Percentiles rank a stretch among this genome's conserved stretches.
phyloP scores from a whole-genome alignment of 306 rosid species.

The Corylus heterophylla region DNA sequence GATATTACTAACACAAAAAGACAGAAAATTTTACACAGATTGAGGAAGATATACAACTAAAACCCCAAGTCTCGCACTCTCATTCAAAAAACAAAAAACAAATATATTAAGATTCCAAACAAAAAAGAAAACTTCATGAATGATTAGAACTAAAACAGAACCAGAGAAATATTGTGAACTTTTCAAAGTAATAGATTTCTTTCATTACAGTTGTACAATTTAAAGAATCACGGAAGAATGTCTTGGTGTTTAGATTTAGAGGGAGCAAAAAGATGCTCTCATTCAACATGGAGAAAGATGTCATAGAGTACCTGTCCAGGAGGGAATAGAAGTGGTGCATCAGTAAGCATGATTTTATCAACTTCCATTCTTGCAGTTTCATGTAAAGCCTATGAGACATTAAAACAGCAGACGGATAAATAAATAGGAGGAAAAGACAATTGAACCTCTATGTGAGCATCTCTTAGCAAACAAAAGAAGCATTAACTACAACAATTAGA shows the following conservation, averaged over 20 bases:
- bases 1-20: no score
- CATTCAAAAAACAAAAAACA: not conserved
- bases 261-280: not conserved
- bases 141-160: not conserved
- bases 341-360: conserved; percentile 94
- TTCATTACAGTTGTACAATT: not conserved
- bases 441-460: conserved; percentile 8
- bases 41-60: no score
- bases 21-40: no score
- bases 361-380: conserved; percentile 62
- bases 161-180: not conserved
- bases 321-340: conserved; percentile 90
- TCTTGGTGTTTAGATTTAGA: not conserved
- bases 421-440: conserved; percentile 9
- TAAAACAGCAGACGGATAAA: conserved; percentile 25
- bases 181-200: not conserved
- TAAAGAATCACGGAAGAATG: not conserved
- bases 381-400: conserved; percentile 45
- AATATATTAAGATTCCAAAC: not conserved
- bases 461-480: not conserved
- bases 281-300: not conserved
- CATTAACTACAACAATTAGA: conserved; percentile 2
- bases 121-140: not conserved
- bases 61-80: no score
- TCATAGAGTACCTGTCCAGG: conserved; percentile 78